These are phyloP conservation scores for Hymenoscyphus repandus DNA, from an alignment of 2,329 filamentous ascomycete genomes.

Conservation along the genomic window DNA sequence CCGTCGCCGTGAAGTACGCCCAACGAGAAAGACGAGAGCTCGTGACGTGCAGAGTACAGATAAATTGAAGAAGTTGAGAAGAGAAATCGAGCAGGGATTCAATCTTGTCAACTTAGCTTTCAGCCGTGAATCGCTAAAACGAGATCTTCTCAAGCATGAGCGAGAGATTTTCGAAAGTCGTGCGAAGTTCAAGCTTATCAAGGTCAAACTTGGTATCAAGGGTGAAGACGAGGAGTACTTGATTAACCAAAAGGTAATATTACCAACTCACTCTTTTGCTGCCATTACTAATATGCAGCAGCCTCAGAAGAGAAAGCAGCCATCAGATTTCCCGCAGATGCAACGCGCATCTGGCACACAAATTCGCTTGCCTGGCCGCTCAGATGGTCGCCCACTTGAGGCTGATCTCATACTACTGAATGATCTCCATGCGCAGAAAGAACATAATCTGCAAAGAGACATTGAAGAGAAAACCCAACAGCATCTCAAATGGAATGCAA, in stretches of 20 bases:
- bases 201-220: conserved; percentile 84
- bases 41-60: conserved; percentile 92
- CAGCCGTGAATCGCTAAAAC: conserved; percentile 74
- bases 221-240: conserved; percentile 82
- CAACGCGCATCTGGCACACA: conserved; percentile 59
- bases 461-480: conserved; percentile 84
- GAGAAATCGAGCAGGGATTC: conserved; percentile 84
- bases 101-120: conserved; percentile 72
- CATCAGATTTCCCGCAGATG: conserved; percentile 47
- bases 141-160: conserved; percentile 70
- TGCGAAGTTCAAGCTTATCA: conserved; percentile 76
- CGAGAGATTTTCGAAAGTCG: conserved; percentile 79
- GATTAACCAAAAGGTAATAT: conserved; percentile 82
- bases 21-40: conserved; percentile 89
- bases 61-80: conserved; percentile 85
- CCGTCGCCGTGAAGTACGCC: conserved; percentile 86
- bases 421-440: conserved; percentile 74
- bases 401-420: conserved; percentile 72
- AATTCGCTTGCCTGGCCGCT: conserved; percentile 63
- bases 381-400: conserved; percentile 67
- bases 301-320: conserved; percentile 65
- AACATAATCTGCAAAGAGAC: conserved; percentile 73
- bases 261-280: conserved; percentile 30
- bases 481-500: conserved; percentile 86
- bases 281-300: conserved; percentile 28